Evolutionary conservation across 495 filamentous ascomycete species (phyloP).

Genomic region (Beverwykella pulmonaria): DNA sequence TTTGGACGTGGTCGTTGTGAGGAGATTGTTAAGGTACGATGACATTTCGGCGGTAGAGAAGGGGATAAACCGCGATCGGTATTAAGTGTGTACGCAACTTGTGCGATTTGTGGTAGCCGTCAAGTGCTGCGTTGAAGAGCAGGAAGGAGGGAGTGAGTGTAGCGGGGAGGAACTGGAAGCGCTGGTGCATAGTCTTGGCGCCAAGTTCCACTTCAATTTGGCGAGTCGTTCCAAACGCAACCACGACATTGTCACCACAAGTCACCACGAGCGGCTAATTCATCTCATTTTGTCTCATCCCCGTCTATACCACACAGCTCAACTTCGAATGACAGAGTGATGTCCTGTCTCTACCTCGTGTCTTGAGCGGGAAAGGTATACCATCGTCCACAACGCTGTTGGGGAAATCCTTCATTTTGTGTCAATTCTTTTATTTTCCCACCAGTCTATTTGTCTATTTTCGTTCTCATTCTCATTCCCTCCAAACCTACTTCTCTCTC

Average conservation of each 20-base stretch:
- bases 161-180: neutral
- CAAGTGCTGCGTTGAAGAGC: neutral
- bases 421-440: too few relatives aligned
- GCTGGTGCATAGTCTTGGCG: neutral
- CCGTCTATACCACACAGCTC: too few relatives aligned
- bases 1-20: slow-evolving; percentile 76
- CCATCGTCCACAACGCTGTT: too few relatives aligned
- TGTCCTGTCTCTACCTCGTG: too few relatives aligned
- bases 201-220: neutral
- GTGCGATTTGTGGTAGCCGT: neutral
- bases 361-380: too few relatives aligned
- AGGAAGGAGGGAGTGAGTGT: neutral
- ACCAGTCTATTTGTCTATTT: too few relatives aligned
- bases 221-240: neutral
- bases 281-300: too few relatives aligned
- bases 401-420: too few relatives aligned
- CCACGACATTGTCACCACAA: neutral
- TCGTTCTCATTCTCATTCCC: too few relatives aligned
- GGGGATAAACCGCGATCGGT: neutral
- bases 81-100: neutral
- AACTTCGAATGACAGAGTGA: too few relatives aligned
- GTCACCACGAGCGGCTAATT: neutral
- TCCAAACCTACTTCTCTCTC: too few relatives aligned
- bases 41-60: slow-evolving; percentile 58
- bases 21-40: slow-evolving; percentile 76